Conservation (phyloP, 225 moss, liverwort and hornwort genomes). For the Pseudoscleropodium purum region DNA sequence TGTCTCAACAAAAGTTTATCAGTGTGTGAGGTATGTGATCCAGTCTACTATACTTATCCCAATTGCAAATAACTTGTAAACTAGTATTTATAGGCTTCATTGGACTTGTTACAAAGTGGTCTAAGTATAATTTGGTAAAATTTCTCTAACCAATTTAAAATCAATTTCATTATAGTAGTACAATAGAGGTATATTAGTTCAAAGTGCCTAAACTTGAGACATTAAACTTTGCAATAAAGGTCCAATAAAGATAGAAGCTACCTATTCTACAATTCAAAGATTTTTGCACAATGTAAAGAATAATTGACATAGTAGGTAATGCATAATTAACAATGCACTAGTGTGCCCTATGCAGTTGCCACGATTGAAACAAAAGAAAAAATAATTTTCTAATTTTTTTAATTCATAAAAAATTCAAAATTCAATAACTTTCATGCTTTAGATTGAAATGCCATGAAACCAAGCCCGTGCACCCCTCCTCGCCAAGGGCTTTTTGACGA, state of each 20-base stretch:
- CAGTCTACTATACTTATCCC: neutral
- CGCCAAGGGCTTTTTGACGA: no score
- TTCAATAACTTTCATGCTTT: no score
- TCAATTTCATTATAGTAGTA: neutral
- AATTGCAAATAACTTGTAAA: neutral
- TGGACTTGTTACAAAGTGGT: neutral
- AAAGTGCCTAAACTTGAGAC: neutral
- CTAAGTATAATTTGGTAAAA: neutral
- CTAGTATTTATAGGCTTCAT: neutral
- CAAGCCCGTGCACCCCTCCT: no score
- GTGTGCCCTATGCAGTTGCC: no score
- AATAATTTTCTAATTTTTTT: no score
- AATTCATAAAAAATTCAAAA: no score
- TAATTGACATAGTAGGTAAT: neutral
- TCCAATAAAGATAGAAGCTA: neutral
- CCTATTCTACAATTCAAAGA: neutral
- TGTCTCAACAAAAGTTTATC: neutral
- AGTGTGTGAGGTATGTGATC: no score
- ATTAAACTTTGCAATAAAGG: neutral
- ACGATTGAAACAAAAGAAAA: no score
- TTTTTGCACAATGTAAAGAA: neutral
- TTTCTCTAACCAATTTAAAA: neutral
- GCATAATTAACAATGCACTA: neutral
- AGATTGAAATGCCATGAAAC: no score
- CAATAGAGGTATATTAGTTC: neutral